These are phyloP conservation scores for Thalia dealbata DNA, from an alignment of 176 grass and related monocot genomes.

Conservation along the genomic window DNA sequence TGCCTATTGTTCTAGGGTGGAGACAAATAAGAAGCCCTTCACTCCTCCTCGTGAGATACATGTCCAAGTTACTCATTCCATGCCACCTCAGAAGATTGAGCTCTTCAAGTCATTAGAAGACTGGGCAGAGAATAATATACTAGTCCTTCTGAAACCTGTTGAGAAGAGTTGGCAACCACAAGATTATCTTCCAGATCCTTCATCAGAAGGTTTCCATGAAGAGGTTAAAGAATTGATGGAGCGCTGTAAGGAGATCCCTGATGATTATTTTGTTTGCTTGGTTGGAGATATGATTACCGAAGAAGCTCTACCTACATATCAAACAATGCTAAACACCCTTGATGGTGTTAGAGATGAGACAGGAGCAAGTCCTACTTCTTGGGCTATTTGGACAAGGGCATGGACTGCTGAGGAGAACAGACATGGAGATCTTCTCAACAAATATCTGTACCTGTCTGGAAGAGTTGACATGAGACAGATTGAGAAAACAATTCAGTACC, in stretches of 20 bases:
- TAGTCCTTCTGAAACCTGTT: slow-evolving; percentile 17
- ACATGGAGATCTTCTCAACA: slow-evolving; percentile 26
- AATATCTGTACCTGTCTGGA: slow-evolving; percentile 19
- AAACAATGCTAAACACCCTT: slow-evolving; percentile 26
- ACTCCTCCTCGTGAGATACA: slow-evolving; percentile 21
- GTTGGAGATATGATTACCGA: slow-evolving; percentile 25
- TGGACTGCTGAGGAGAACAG: slow-evolving; percentile 26
- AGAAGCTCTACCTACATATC: slow-evolving; percentile 25
- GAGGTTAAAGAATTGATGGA: slow-evolving; percentile 21
- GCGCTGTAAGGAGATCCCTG: slow-evolving; percentile 20
- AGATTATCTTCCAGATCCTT: slow-evolving; percentile 23
- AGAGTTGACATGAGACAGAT: slow-evolving; percentile 30
- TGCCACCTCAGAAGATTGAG: slow-evolving; percentile 21
- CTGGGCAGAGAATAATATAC: slow-evolving; percentile 20
- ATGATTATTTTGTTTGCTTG: slow-evolving; percentile 25
- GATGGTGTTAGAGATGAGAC: slow-evolving; percentile 22
- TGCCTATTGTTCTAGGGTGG: slow-evolving; percentile 5
- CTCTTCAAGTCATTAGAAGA: slow-evolving; percentile 21
- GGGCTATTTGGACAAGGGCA: slow-evolving; percentile 24
- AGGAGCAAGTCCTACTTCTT: slow-evolving; percentile 20
- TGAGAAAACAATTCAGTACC: slow-evolving; percentile 26
- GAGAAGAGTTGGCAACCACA: slow-evolving; percentile 26
- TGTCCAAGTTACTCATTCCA: slow-evolving; percentile 23
- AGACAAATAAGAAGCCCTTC: slow-evolving; percentile 13
- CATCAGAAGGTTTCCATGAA: slow-evolving; percentile 14